Base-by-base conservation (phyloP, 2,329 filamentous ascomycete species). In the Talaromyces rugulosus region DNA sequence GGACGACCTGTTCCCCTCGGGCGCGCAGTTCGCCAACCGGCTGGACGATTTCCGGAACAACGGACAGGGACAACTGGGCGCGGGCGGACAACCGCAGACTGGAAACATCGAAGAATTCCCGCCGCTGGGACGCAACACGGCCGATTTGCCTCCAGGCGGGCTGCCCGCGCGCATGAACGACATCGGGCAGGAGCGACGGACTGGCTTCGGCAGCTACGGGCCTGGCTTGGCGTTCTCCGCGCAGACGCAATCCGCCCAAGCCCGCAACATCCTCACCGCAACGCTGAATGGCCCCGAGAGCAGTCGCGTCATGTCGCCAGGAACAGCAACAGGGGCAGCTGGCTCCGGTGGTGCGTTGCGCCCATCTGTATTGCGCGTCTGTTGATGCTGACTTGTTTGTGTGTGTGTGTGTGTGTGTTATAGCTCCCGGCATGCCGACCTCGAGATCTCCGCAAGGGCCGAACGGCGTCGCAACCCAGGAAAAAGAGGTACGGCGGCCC, bases 71-170 rank as follows among this genome's bases (percentile, higher is more conserved):
- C 83, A 42, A 81, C 81, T 59, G 80, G 81, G 57, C 82, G 77
- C 77, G 27, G 75, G 77, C 47, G 74, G 73, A 44, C 83, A 85
- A 64, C 82, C 82, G 50, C 82, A 84, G 66, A 79, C 83, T 30
- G 81, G 81, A 65, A 84, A 81, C 66, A 83, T 85, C 55, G 84
- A 87, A 16, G 85, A 87, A 59, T 87, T 87, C 62, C 84, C 84
- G 62, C 83, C 85, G n/a, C 72, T 87, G 56, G 81, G 83, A 58
- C 81, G 83, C 55, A 81, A 81, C 60, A 73, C 76, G 23, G 42
- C 56, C 12, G 61, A 59, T 18, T 42, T 59, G 30, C 61, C 61
- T 9, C 61, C 61, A 6, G 61, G 61, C 12, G 57, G 56, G 36
- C 59, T 62, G n/a, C 53, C 44, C 18, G n/a, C 56, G 30, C 61